Evolutionary conservation across 2,329 filamentous ascomycete species (phyloP), one percentile per base, ranked within the genome.

Genomic region (Pyrenophora graminea): DNA sequence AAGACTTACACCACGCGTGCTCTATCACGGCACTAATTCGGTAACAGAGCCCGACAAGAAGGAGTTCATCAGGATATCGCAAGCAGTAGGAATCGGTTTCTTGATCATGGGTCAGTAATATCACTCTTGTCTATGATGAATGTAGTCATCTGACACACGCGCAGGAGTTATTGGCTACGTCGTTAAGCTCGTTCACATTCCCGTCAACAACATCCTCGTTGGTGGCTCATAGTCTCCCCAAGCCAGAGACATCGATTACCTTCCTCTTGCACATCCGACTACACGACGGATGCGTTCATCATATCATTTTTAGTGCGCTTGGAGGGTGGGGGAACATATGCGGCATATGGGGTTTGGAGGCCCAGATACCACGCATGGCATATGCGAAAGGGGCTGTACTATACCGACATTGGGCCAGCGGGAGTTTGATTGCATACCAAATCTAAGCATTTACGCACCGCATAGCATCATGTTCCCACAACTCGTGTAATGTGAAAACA

Each of bases 151-250:
- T 36, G 10, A 42, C 43, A 56, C 31, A 58, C 42, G 2, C 21
- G 2, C 51, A 64, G 61, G 79, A 39, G 76, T 78, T 48, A 79
- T 81, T 52, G 79, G 79, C 59, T 80, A 80, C 66, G 64, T 80
- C 39, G 77, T 80, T 63, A 81, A 81, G 70, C 76, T 81, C 47
- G 72, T 80, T 46, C 79, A 81, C 64, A 81, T 81, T 52, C 79
- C 79, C 39, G 75, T 81, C 56, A 81, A 80, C 71, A 81, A 80
- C 68, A 80, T 81, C 58, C 73, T 81, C 52, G 79, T 81, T 55
- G 72, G 72, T 49, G 72, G 71, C 41, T 72, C 72, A 62, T 74
- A 72, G 56, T 53, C 39, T 36, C 37, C 27, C 32, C 33, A 30
- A 37, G n/a, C 47, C 45, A 45, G 39, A 41, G 27, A 47, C 45